Evolutionary conservation across 2,329 filamentous ascomycete genomes (phyloP).

Genomic region (Penicillium oxalicum): DNA sequence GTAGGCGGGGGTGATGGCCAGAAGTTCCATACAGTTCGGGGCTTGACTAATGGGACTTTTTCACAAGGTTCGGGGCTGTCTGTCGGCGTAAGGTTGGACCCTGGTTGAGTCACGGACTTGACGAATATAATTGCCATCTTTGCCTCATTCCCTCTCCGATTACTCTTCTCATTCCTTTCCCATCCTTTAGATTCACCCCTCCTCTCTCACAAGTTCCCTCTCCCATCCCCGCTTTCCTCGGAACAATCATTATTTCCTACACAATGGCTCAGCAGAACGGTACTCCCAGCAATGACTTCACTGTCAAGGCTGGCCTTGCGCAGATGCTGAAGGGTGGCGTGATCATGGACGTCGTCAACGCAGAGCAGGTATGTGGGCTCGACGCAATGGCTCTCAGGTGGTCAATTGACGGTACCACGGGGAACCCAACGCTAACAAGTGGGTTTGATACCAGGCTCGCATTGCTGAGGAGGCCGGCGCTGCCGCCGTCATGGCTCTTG

Average conservation of each 20-base stretch:
- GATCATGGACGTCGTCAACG: conserved; percentile 98
- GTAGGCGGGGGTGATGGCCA: conserved; percentile 14
- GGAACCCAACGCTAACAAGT: background rate
- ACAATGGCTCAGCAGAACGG: conserved; percentile 36
- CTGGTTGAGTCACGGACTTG: background rate
- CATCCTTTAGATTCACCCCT: conserved; percentile 2
- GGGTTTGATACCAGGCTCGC: conserved; percentile 57
- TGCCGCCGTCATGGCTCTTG: conserved; percentile 95
- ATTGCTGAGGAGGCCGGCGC: conserved; percentile 97
- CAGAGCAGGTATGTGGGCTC: conserved; percentile 58
- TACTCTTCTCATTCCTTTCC: conserved; percentile 4
- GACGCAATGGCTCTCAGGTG: background rate
- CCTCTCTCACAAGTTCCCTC: conserved; percentile 1
- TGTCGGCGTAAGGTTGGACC: conserved; percentile 14
- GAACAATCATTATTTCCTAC: conserved; percentile 3
- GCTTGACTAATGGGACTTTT: background rate
- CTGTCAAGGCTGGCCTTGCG: conserved; percentile 88
- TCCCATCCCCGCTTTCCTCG: conserved; percentile 4
- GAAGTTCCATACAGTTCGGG: no score
- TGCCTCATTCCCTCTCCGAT: conserved; percentile 2
- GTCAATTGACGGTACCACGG: background rate
- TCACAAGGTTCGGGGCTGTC: conserved; percentile 3
- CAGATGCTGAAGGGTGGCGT: conserved; percentile 99
- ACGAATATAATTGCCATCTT: no score
- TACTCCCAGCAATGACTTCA: conserved; percentile 56